Evolutionary conservation across 768 basidiomycete species (phyloP), one percentile per base, ranked within the genome.

Genomic region (Suillus luteus): DNA sequence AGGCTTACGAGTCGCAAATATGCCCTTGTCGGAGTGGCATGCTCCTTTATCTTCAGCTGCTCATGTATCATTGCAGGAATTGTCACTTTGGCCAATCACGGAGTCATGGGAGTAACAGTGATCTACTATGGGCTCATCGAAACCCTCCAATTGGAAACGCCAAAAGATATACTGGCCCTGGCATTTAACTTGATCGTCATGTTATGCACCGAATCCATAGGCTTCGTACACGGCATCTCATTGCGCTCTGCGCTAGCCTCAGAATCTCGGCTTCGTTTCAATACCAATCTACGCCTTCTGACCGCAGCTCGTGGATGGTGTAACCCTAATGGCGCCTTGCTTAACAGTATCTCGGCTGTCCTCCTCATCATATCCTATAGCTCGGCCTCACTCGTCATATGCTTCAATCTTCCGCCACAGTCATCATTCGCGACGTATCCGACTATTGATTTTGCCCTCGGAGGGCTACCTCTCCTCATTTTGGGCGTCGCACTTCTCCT

Each of bases 201-300:
- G 0, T 46, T 62, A 4, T 75, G 75, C 38, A 75, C 73, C 14
- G 75, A 76, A 40, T 68, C 72, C 3, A 75, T 66, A 6, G 75
- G 75, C 5, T 68, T 70, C 17, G 72, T 67, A 11, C 75, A 75
- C 19, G 65, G 62, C 38, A 70, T 72, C 40, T 66, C 74, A 0
- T 49, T 75, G 64, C 73, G 71, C 22, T 69, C 72, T 19, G 69
- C 69, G 9, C 65, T 76, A 49, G 66, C 73, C 6, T 69, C 74
- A 10, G 60, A 76, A 22, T 58, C 4, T 17, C 71, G 64, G 19
- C 65, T 76, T 33, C 62, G 17, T 22, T 76, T 74, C 55, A 74
- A 74, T 55, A 75, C 73, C 38, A 75, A 75, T 64, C 68, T 75
- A 37, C 71, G 74, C 37, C 59, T 75, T 33, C 66, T 75, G 6